Base-by-base conservation (phyloP, 352 stramenopile species). In the Aphanomyces astaci region DNA sequence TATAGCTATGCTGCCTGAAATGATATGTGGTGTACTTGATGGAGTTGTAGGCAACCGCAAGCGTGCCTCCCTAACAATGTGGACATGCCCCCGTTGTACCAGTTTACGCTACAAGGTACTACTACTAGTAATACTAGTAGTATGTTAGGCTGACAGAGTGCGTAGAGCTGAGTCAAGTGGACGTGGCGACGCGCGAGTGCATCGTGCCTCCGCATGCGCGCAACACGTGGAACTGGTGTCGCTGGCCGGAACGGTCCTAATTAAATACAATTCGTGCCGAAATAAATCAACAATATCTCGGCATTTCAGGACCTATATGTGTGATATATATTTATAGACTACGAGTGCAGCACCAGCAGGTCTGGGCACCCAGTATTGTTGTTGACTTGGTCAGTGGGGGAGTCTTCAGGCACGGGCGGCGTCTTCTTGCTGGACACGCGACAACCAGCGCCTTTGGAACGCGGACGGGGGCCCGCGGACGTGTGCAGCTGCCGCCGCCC, bases 141-240 rank as follows among this genome's bases (percentile, higher is more conserved):
- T 40, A 30, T 13, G 30, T 30, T 15, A 28, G 15, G 2, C 4
- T 3, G 15, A n/a, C 7, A 1, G 48, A 28, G 63, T n/a, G 25
- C 13, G 51, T 68, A 68, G 62, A 68, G 45, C 62, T 68, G 2
- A 60, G 43, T 19, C 62, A 68, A 60, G 62, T 68, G n/a, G 39
- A 51, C n/a, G 22, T 59, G 51, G 62, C 49, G 5, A 59, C 49
- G 17, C 40, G 62, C 22, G 62, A 68, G 28, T 13, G 33, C 28
- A 33, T 68, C 25, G 62, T 68, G n/a, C 62, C 62, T 2, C 62
- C 62, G 17, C 62, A 68, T 45, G 62, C 62, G 15, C 62, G 62
- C 62, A 68, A 68, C 40, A 52, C 62, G 33, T 68, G 62, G 62
- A 68, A 68, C 30, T 68, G 62, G 62, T 59, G 51, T 28, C 22